These are phyloP conservation scores for Sporothrix pallida DNA, from an alignment of 2,329 filamentous ascomycete species.

Conservation along the genomic window DNA sequence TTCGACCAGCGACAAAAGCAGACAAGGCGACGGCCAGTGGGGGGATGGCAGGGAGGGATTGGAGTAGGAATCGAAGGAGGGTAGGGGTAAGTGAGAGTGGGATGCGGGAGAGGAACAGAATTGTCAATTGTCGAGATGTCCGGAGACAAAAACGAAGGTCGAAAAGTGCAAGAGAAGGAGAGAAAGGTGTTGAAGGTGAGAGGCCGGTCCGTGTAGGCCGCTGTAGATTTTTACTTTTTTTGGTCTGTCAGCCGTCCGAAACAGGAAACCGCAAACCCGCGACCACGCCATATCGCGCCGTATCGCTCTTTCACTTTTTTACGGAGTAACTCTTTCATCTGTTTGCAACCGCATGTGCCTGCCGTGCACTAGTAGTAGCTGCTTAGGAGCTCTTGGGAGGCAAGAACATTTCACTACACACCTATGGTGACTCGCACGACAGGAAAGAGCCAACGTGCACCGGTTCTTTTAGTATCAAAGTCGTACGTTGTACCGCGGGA, in stretches of 20 bases:
- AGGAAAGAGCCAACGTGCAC: not conserved
- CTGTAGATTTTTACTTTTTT: conserved; percentile 19
- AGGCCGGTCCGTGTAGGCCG: conserved; percentile 1
- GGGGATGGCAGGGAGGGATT: not conserved
- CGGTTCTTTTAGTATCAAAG: not conserved
- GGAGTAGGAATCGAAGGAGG: not conserved
- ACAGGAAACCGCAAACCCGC: conserved; percentile 18
- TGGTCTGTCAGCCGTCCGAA: conserved; percentile 28
- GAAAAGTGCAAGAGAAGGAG: not conserved
- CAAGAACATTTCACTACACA: not conserved
- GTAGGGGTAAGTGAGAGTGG: not conserved
- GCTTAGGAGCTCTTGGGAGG: not conserved
- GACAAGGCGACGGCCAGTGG: conserved; percentile 1
- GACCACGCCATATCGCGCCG: conserved; percentile 18
- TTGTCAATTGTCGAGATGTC: not conserved
- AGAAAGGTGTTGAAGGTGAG: not conserved
- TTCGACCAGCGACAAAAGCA: conserved; percentile 32
- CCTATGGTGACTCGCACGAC: not conserved
- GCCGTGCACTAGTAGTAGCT: conserved; percentile 21
- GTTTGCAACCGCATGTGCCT: not conserved
- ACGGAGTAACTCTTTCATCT: not conserved
- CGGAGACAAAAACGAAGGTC: not conserved
- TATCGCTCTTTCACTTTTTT: conserved; percentile 9
- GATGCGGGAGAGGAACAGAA: not conserved
- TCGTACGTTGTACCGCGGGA: not conserved